Conservation (phyloP, 1,284 basidiomycete species). For the Porogramme epimiltina region DNA sequence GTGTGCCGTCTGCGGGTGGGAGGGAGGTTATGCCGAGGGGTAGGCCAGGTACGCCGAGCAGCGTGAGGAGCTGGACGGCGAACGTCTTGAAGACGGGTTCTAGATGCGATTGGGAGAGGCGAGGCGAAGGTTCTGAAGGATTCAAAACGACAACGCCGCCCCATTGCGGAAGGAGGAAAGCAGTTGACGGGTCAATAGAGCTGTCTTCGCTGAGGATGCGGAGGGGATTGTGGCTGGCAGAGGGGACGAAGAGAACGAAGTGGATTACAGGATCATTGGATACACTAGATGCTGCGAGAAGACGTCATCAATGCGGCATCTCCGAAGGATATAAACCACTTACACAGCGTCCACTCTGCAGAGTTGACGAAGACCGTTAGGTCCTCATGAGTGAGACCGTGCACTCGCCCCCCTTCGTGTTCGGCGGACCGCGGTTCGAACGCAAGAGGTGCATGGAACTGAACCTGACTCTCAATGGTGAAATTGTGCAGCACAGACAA, state of each 20-base stretch:
- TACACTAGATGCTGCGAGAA: slow-evolving; percentile 66
- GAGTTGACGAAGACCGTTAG: slow-evolving; percentile 93
- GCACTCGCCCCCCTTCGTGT: slow-evolving; percentile 37
- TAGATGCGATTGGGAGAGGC: slow-evolving; percentile 50
- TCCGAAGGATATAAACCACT: slow-evolving; percentile 26
- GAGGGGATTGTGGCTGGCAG: slow-evolving; percentile 68
- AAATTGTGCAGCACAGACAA: slow-evolving; percentile 83
- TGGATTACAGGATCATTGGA: slow-evolving; percentile 93
- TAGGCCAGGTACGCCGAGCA: slow-evolving; percentile 79
- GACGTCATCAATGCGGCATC: not conserved
- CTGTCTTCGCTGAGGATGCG: slow-evolving; percentile 64
- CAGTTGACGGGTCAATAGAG: slow-evolving; percentile 53
- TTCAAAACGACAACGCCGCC: slow-evolving; percentile 89
- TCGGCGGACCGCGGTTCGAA: slow-evolving; percentile 63
- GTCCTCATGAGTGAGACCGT: slow-evolving; percentile 76
- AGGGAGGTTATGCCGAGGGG: slow-evolving; percentile 43
- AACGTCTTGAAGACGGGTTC: slow-evolving; percentile 71
- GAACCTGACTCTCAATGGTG: slow-evolving; percentile 91
- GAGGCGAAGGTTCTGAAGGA: slow-evolving; percentile 33
- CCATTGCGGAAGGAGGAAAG: slow-evolving; percentile 95
- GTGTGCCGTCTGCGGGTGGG: slow-evolving; percentile 5
- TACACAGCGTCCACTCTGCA: slow-evolving; percentile 93
- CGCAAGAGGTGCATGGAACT: slow-evolving; percentile 88
- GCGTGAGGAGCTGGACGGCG: slow-evolving; percentile 69
- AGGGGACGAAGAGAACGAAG: slow-evolving; percentile 91